Base-by-base conservation (phyloP, 352 stramenopile species). In the Pythium phragmitis region DNA sequence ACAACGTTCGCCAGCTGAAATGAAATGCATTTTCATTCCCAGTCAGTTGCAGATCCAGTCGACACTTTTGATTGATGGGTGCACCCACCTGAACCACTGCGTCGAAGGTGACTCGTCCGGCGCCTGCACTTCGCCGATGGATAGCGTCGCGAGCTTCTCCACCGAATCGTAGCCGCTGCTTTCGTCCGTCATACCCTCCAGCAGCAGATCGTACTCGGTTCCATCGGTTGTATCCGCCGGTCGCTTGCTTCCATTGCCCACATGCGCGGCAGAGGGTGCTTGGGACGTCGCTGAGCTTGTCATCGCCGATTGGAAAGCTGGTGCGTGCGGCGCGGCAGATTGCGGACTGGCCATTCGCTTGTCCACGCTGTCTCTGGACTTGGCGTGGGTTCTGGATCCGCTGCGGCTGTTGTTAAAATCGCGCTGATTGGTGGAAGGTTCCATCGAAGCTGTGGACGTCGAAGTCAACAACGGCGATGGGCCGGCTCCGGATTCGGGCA, bases 1-100 rank as follows among this genome's bases (percentile, higher is more conserved):
- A 96, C 21, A 96, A 59, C 26, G 82, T 90, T 47, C 69, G 37
- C 86, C 86, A 93, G 50, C 79, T 91, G 37, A 46, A 70, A 23
- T 9, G 33, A 30, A 11, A 30, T 21, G 21, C 21, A 21, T 21
- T 1, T 21, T 21, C 21, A 21, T 21, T 21, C 21, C 45, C 7
- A 16, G 11, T 5, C n/a, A 30, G 17, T 50, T 17, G 11, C 9
- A 21, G 26, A 30, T 5, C 26, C 3, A 30, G 26, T 5, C 26
- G 26, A 3, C 4, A 30, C 26, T 5, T 30, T 30, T 30, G 41
- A n/a, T n/a, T 34, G 19, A 50, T 17, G n/a, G 19, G 11, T 7
- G 9, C 39, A 41, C 52, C 6, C n/a, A 72, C 61, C 57, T 64
- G 67, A 72, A 71, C 58, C 50, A 73, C 0, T 72, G 66, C 1